Conservation (phyloP, 208 protist genomes). For the Endotrypanum monterogeii region DNA sequence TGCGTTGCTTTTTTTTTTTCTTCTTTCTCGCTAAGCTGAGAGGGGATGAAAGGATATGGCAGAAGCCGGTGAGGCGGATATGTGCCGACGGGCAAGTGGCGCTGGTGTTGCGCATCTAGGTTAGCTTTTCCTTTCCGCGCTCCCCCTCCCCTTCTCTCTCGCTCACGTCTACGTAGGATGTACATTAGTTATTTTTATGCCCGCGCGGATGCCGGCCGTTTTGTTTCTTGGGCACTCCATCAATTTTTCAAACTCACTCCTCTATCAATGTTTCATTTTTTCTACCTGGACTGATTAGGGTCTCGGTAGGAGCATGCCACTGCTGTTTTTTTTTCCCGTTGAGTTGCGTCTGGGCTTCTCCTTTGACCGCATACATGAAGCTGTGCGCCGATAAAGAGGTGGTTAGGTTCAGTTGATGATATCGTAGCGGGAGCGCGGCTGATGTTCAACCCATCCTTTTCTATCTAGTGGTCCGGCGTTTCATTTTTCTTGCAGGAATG, state of each 20-base stretch:
- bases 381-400: not conserved
- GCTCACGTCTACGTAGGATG: slow-evolving; percentile 2
- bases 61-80: not conserved
- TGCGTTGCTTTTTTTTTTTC: not conserved
- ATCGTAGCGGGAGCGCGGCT: no score
- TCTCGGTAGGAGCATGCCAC: not conserved
- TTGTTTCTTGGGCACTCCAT: not conserved
- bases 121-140: not conserved
- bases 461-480: not conserved
- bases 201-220: not conserved
- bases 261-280: no score
- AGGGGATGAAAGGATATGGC: not conserved
- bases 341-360: not conserved
- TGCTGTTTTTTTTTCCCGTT: not conserved
- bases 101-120: no score
- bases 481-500: not conserved
- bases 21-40: not conserved
- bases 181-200: slow-evolving; percentile 5
- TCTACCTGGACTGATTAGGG: not conserved
- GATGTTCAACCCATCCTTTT: not conserved
- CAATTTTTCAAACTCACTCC: not conserved
- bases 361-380: not conserved
- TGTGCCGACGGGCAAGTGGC: no score
- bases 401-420: not conserved
- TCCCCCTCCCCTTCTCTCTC: not conserved